Percentiles rank a stretch among this genome's conserved stretches.
These are phyloP conservation scores for Pleurotus sapidus DNA, from an alignment of 768 basidiomycete genomes.

Conservation along the genomic window DNA sequence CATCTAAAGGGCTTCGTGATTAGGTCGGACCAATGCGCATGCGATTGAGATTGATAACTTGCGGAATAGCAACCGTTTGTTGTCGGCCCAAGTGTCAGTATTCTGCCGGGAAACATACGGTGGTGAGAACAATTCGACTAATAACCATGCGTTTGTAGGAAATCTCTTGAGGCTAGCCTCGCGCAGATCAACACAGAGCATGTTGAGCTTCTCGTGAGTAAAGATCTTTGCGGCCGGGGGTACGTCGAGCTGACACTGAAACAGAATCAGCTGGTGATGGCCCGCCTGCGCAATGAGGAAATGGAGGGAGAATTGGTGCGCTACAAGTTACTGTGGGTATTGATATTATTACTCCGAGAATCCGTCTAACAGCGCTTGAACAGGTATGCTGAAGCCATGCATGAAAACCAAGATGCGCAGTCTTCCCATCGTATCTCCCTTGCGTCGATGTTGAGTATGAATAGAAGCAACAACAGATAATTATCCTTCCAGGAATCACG, in stretches of 20 bases:
- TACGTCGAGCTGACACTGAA: no score
- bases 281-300: slow-evolving; percentile 87
- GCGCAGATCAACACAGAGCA: slow-evolving; percentile 83
- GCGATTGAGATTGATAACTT: slow-evolving; percentile 81
- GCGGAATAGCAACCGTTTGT: slow-evolving; percentile 70
- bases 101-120: not conserved
- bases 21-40: slow-evolving; percentile 34
- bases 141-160: slow-evolving; percentile 39
- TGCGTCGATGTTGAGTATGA: slow-evolving; percentile 35
- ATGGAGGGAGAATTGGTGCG: slow-evolving; percentile 91
- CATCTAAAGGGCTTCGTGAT: not conserved
- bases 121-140: no score
- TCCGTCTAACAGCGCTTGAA: not conserved
- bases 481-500: not conserved
- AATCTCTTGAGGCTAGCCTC: slow-evolving; percentile 74
- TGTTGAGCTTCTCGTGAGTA: slow-evolving; percentile 64
- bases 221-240: no score
- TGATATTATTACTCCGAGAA: slow-evolving; percentile 4
- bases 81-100: slow-evolving; percentile 79
- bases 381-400: slow-evolving; percentile 74
- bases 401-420: slow-evolving; percentile 68
- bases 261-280: slow-evolving; percentile 88
- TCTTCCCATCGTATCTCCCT: slow-evolving; percentile 63
- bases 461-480: not conserved
- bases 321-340: slow-evolving; percentile 83